Conservation (phyloP, 1,284 basidiomycete species). For the Fomitopsis pinicola region DNA sequence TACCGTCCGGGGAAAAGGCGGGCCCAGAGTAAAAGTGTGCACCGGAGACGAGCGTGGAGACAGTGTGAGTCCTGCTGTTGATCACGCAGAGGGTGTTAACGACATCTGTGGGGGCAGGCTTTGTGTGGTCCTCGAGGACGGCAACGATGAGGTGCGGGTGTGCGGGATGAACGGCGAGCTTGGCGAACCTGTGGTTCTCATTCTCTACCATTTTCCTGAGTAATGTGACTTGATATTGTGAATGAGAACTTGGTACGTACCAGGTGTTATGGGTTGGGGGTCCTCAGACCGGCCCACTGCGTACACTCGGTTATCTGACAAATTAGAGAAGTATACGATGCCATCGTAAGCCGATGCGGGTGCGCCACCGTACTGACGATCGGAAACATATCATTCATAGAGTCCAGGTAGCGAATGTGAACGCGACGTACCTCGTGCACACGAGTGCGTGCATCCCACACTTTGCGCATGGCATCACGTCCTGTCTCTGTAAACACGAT, state of each 20-base stretch:
- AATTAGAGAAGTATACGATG: slow-evolving; percentile 53
- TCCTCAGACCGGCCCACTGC: slow-evolving; percentile 27
- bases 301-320: slow-evolving; percentile 47
- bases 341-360: slow-evolving; percentile 48
- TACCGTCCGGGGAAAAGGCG: slow-evolving; percentile 64
- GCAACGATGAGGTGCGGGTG: slow-evolving; percentile 45
- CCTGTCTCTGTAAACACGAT: slow-evolving; percentile 46
- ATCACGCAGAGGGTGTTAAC: slow-evolving; percentile 56
- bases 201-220: background rate
- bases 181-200: slow-evolving; percentile 41
- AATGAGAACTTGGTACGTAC: slow-evolving; percentile 26
- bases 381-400: background rate
- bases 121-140: slow-evolving; percentile 66
- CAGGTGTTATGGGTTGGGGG: slow-evolving; percentile 55
- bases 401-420: background rate
- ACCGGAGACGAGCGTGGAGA: slow-evolving; percentile 45
- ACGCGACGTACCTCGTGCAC: slow-evolving; percentile 48
- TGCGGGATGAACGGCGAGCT: slow-evolving; percentile 45
- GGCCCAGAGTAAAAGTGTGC: slow-evolving; percentile 67
- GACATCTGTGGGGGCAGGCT: slow-evolving; percentile 49
- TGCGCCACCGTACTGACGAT: slow-evolving; percentile 36
- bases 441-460: slow-evolving; percentile 51
- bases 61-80: slow-evolving; percentile 36
- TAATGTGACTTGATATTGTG: too few species aligned
- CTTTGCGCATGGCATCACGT: slow-evolving; percentile 44